Evolutionary conservation across 1,139 yeast genomes (phyloP), one percentile per base, ranked within the genome.

Genomic region (Geotrichum aggregatum): DNA sequence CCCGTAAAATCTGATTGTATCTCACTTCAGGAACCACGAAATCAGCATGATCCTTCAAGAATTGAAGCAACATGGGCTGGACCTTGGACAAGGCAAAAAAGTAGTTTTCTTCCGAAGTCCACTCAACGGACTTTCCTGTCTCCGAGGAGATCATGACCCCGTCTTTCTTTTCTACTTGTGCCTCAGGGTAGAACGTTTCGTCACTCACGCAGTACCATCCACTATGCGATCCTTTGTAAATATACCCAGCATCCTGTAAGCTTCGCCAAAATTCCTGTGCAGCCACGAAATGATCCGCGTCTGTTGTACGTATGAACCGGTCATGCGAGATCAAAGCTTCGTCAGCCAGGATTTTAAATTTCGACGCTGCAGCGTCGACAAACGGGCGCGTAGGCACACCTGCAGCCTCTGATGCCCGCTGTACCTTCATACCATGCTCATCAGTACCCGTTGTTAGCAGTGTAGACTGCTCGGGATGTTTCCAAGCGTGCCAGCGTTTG

Each of bases 141-240:
- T 91, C 98, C 44, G 76, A 79, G 5, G 96, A 82, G 16, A 82
- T 71, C 69, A 69, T 71, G 16, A 61, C 54, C 1, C 76, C 77
- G 1, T 74, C 66, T 5, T 24, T 24, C 57, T 78, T 76, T 24
- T 77, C 79, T 38, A 87, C 80, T 66, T 88, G 95, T 2, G 80
- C 71, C 56, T 84, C 95, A 0, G 98, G 89, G 62, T 87, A 91
- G 64, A 92, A 92, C 0, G 98, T 85, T 68, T 92, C 99, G 64
- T 94, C 98, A 49, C 95, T 84, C 4, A 91, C 75, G 8, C 95
- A 87, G 65, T 94, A 92, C 98, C 98, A 92, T 1, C 99, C 99
- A 48, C 79, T 70, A 66, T 92, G 98, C 26, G 77, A 71, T 2
- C 96, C 96, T 63, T 84, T 78, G 65, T 89, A 88, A 2, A 94